These are phyloP conservation scores for Lasiosphaeria ovina DNA, from an alignment of 495 filamentous ascomycete genomes.

Conservation along the genomic window DNA sequence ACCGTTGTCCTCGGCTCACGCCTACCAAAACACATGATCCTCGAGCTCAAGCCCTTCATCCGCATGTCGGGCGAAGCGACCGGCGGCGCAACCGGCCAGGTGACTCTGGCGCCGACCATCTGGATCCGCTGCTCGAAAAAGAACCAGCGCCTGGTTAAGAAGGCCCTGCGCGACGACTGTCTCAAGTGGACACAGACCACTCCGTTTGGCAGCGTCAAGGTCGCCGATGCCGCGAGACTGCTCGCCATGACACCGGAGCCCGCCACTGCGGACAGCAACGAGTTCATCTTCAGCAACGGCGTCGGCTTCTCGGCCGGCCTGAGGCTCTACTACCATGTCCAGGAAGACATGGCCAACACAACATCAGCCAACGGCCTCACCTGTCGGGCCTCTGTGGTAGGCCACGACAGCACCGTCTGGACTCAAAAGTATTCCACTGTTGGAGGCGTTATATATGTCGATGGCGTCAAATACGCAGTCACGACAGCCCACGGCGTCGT, in stretches of 20 bases:
- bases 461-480: not conserved
- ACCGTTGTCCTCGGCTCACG: not conserved
- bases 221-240: not conserved
- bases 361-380: not conserved
- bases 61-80: conserved; percentile 6
- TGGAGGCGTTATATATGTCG: not conserved
- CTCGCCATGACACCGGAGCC: not conserved
- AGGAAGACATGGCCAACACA: not conserved
- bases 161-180: not conserved
- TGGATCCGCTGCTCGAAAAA: conserved; percentile 4
- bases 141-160: not conserved
- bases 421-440: not conserved
- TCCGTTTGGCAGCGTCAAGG: conserved; percentile 1
- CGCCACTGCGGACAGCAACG: not conserved
- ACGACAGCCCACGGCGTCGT: not conserved
- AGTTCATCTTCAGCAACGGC: not conserved
- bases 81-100: not conserved
- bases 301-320: not conserved
- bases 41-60: not conserved
- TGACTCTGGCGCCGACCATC: conserved; percentile 5
- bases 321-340: not conserved
- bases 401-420: not conserved
- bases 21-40: not conserved
- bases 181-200: conserved; percentile 1
- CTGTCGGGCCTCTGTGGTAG: not conserved